Evolutionary conservation across 345 rosid species (phyloP).

Genomic region (Orychophragmus violaceus): DNA sequence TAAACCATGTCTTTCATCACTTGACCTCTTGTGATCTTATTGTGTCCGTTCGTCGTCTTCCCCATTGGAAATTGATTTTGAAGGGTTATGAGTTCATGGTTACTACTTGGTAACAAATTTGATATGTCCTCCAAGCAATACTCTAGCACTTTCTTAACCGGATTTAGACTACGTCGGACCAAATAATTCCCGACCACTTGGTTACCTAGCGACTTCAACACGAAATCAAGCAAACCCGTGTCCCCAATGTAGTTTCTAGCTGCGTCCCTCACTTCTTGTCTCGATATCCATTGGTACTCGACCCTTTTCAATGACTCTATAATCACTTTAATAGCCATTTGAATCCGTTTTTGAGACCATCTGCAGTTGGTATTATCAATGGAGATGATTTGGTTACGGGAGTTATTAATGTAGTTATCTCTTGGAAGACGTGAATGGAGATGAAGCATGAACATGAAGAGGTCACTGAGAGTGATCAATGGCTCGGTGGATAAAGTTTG

Average conservation of each 20-base stretch:
- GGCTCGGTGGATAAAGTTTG: constrained; percentile 55
- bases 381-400: constrained; percentile 34
- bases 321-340: constrained; percentile 75
- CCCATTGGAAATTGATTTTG: constrained; percentile 35
- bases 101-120: constrained; percentile 34
- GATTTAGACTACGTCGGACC: constrained; percentile 79
- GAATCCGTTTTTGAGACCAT: constrained; percentile 82
- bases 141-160: constrained; percentile 82
- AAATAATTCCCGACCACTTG: constrained; percentile 75
- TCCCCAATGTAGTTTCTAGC: constrained; percentile 84
- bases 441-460: constrained; percentile 68
- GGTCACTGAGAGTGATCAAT: constrained; percentile 54
- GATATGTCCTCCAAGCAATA: constrained; percentile 76
- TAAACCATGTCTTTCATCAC: constrained; percentile 55
- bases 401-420: constrained; percentile 32
- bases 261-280: constrained; percentile 88
- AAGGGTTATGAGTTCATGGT: constrained; percentile 30
- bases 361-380: constrained; percentile 49
- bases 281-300: constrained; percentile 65
- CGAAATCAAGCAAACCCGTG: constrained; percentile 82
- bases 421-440: constrained; percentile 49
- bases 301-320: constrained; percentile 69
- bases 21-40: constrained; percentile 53
- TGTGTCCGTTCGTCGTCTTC: constrained; percentile 23
- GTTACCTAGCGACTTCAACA: constrained; percentile 82